Evolutionary conservation across 179 eudicot genomes (phyloP).

Genomic region (Beta lomatogona): DNA sequence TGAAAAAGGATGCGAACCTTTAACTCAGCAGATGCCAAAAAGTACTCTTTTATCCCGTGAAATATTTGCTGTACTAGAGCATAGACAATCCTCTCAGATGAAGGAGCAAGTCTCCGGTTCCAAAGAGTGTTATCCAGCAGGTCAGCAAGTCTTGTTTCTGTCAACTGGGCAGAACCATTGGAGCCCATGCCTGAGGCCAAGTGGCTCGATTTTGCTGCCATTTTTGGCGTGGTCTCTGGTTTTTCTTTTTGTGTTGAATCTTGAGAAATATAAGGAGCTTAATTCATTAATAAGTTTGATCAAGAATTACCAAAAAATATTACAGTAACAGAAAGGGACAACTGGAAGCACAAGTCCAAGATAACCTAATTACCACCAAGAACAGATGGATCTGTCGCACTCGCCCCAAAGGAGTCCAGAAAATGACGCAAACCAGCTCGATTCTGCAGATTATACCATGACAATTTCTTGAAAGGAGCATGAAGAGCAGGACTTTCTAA

Average conservation of each 20-base stretch:
- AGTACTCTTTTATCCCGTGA: constrained; percentile 96
- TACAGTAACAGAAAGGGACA: not conserved
- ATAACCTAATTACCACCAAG: constrained; percentile 37
- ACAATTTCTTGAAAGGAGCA: not conserved
- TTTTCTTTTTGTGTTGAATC: constrained; percentile 65
- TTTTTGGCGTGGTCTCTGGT: constrained; percentile 57
- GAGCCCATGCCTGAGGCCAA: constrained; percentile 62
- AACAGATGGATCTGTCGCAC: constrained; percentile 65
- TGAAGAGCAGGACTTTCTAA: not conserved
- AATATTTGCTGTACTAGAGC: constrained; percentile 98
- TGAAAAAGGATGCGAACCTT: constrained; percentile 51
- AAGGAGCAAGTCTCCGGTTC: constrained; percentile 97
- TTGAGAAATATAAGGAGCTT: constrained; percentile 43
- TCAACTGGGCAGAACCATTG: constrained; percentile 52
- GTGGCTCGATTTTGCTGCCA: constrained; percentile 62
- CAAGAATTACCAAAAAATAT: not conserved
- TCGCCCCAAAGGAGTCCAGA: constrained; percentile 92
- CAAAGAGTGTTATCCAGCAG: constrained; percentile 93
- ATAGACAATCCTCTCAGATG: constrained; percentile 95
- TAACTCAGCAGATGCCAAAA: constrained; percentile 88
- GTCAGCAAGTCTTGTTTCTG: constrained; percentile 95
- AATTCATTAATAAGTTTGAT: not conserved
- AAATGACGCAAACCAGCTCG: constrained; percentile 96
- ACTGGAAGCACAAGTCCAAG: not conserved
- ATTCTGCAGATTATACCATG: constrained; percentile 54